Conservation (phyloP, 129 eudicot species). For the Flaveria robusta region DNA sequence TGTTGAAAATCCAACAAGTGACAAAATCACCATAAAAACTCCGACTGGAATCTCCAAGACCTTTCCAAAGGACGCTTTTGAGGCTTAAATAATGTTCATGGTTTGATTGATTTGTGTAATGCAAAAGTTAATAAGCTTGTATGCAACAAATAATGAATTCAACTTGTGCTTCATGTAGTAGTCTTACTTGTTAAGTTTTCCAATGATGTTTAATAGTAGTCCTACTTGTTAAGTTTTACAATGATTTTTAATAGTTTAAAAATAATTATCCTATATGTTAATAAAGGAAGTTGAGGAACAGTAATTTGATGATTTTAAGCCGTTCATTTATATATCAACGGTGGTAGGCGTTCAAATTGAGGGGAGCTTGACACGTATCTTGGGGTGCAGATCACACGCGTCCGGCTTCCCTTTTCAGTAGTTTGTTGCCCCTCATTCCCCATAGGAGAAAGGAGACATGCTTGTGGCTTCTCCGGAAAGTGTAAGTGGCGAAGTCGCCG, state of each 20-base stretch:
- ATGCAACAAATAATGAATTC: slow-evolving; percentile 11
- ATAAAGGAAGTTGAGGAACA: too few relatives aligned
- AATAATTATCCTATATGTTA: too few relatives aligned
- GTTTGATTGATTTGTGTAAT: not conserved
- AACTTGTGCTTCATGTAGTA: not conserved
- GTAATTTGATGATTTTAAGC: too few relatives aligned
- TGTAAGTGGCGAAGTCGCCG: too few relatives aligned
- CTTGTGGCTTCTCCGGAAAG: too few relatives aligned
- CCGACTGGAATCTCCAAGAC: slow-evolving; percentile 51
- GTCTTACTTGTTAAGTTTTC: not conserved
- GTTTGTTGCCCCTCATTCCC: too few relatives aligned
- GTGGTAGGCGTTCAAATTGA: too few relatives aligned
- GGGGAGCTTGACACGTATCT: too few relatives aligned
- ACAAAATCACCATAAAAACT: slow-evolving; percentile 49
- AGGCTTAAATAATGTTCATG: slow-evolving; percentile 4
- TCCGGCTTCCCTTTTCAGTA: too few relatives aligned
- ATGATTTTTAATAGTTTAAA: not conserved
- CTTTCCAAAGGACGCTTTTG: slow-evolving; percentile 46
- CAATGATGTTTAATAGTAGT: not conserved
- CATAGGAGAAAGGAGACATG: too few relatives aligned
- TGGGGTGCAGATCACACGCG: too few relatives aligned
- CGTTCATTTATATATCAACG: too few relatives aligned
- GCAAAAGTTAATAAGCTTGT: not conserved
- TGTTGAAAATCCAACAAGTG: slow-evolving; percentile 39
- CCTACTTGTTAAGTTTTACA: not conserved